Evolutionary conservation across 164 flowering plant genomes (phyloP).

Genomic region (Vitis vinifera): DNA sequence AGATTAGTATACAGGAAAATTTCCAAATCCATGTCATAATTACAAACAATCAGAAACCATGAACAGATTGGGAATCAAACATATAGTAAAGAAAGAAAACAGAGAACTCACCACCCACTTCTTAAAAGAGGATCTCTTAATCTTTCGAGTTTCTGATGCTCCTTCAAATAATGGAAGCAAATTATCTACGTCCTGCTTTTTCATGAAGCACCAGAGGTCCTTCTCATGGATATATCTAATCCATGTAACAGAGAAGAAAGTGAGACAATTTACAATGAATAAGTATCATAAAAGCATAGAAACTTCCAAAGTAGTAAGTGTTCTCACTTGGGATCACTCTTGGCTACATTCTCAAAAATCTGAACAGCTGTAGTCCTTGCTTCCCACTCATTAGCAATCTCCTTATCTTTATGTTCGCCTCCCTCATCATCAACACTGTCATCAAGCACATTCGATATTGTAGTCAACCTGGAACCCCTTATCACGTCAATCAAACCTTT

Average conservation of each 20-base stretch:
- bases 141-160: slow-evolving; percentile 61
- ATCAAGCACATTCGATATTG: slow-evolving; percentile 37
- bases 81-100: background rate
- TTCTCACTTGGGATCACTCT: slow-evolving; percentile 65
- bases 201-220: slow-evolving; percentile 75
- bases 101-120: slow-evolving; percentile 76
- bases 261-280: background rate
- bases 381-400: slow-evolving; percentile 74
- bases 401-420: slow-evolving; percentile 35
- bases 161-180: slow-evolving; percentile 72
- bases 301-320: background rate
- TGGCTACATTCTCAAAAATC: slow-evolving; percentile 80
- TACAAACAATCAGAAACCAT: background rate
- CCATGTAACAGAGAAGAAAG: slow-evolving; percentile 11
- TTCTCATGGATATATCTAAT: slow-evolving; percentile 72
- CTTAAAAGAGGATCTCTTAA: slow-evolving; percentile 54
- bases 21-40: no score
- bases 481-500: slow-evolving; percentile 53
- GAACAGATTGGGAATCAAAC: background rate
- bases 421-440: slow-evolving; percentile 35
- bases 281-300: background rate
- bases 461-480: slow-evolving; percentile 50
- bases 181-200: slow-evolving; percentile 54
- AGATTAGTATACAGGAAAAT: no score
- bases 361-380: slow-evolving; percentile 67